Base-by-base conservation (phyloP, 371 early-diverging fungal species). In the Haplosporangium sp. region DNA sequence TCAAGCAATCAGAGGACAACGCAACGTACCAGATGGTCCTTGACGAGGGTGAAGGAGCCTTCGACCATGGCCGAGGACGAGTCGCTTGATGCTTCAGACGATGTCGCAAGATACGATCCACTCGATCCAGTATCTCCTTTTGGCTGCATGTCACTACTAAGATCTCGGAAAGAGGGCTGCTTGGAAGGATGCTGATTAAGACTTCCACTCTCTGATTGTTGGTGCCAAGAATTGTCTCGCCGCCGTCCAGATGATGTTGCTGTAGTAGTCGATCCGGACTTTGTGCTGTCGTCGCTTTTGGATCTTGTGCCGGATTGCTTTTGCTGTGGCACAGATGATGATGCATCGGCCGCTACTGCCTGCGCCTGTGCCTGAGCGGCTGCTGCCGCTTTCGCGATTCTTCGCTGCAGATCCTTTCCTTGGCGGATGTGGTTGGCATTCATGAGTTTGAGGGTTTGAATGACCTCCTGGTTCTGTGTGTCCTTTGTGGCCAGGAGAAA, bases 1-100 rank as follows among this genome's bases (percentile, higher is more conserved):
- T 2, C 13, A 55, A 47, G 60, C 38, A 1, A 14, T 1, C 20
- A 11, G 1, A 58, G 1, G 18, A 13, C 13, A 12, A 61, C 12
- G 36, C 20, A 14, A 46, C 56, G 10, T 70, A 76, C 77, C 58
- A 50, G 50, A 50, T 72, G 69, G 55, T 68, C 62, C 54, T 72
- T 72, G 62, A 79, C 46, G 1, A 79, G 61, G 2, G 79, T 79
- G 21, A 61, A 79, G 11, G 79, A 79, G 21, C 73, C 79, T 41
- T 72, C 79, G 47, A 79, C 61, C 64, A 67, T 71, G 14, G 79
- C 65, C 20, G 79, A 79, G 8, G 79, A 79, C 8, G 71, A 67
- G 41, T 63, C 67, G 43, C 77, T 70, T 5, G 71, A 70, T 1
- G 55, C 43, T 20, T 54, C 71, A 12, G 77, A 76, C 0, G 69